Conservation (phyloP, 2,329 filamentous ascomycete species). For the Hypoxylon sp. region DNA sequence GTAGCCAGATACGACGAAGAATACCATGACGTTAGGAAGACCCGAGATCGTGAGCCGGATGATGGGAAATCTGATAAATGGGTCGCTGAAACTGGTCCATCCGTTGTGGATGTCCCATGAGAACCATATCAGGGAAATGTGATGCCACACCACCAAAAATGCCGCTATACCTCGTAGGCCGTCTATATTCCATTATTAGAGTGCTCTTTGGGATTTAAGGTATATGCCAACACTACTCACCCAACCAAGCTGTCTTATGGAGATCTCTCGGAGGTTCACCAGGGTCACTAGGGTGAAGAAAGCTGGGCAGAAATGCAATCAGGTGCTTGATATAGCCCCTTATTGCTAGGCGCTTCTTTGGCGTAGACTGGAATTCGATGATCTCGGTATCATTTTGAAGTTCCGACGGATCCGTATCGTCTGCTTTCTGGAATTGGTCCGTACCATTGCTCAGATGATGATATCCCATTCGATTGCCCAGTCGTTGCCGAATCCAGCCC, state of each 20-base stretch:
- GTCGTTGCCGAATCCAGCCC: conserved; percentile 4
- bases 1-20: conserved; percentile 61
- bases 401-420: conserved; percentile 18
- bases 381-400: conserved; percentile 1
- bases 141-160: conserved; percentile 68
- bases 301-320: conserved; percentile 45
- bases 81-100: conserved; percentile 43
- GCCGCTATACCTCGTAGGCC: conserved; percentile 70
- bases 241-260: conserved; percentile 52
- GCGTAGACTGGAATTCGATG: not conserved
- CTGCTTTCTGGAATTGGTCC: conserved; percentile 29
- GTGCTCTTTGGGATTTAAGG: too few relatives aligned
- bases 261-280: conserved; percentile 12
- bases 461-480: conserved; percentile 21
- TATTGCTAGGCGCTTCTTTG: not conserved
- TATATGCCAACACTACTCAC: conserved; percentile 24
- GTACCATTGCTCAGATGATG: conserved; percentile 21
- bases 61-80: conserved; percentile 56
- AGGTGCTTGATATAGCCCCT: conserved; percentile 24
- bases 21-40: conserved; percentile 58
- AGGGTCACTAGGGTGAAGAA: conserved; percentile 25
- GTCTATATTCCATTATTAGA: conserved; percentile 53
- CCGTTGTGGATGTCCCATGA: conserved; percentile 51
- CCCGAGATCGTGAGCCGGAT: conserved; percentile 57
- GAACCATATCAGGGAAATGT: conserved; percentile 56